Evolutionary conservation across 2,329 filamentous ascomycete genomes (phyloP).

Genomic region (Colletotrichum echinochloae): DNA sequence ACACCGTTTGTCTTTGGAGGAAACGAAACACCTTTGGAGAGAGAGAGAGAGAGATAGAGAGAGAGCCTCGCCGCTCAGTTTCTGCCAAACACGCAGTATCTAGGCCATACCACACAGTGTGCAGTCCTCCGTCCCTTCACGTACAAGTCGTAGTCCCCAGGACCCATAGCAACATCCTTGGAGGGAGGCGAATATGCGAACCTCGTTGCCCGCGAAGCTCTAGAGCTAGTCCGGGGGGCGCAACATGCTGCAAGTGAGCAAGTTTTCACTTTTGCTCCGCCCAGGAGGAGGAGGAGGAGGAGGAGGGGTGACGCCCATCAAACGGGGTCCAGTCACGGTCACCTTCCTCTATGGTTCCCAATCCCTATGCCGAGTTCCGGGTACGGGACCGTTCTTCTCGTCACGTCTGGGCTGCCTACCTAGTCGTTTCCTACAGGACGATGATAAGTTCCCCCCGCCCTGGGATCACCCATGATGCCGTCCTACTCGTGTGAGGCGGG

Average conservation of each 20-base stretch:
- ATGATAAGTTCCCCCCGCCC: neutral
- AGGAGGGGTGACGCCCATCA: neutral
- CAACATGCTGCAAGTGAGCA: constrained; percentile 12
- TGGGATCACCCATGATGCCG: neutral
- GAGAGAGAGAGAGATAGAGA: neutral
- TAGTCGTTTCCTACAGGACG: neutral
- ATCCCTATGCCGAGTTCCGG: neutral
- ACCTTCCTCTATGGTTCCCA: neutral
- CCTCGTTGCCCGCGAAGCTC: neutral
- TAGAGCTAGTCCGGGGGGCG: neutral
- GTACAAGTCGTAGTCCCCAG: neutral
- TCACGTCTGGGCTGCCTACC: neutral
- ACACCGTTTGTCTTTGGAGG: neutral
- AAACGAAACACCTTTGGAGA: neutral
- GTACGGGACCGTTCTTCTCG: too few species aligned
- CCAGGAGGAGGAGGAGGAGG: neutral
- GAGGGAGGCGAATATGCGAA: neutral
- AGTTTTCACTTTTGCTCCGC: neutral
- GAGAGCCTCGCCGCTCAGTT: neutral
- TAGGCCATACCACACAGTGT: too few species aligned
- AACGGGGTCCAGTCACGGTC: neutral
- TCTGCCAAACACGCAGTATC: too few species aligned
- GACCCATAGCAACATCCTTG: neutral
- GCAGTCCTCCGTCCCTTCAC: neutral
- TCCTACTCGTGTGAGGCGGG: neutral